Percentiles rank a stretch among this genome's conserved stretches.
phyloP scores from a whole-genome alignment of 1,139 yeast species.

The Hyphopichia fennica region DNA sequence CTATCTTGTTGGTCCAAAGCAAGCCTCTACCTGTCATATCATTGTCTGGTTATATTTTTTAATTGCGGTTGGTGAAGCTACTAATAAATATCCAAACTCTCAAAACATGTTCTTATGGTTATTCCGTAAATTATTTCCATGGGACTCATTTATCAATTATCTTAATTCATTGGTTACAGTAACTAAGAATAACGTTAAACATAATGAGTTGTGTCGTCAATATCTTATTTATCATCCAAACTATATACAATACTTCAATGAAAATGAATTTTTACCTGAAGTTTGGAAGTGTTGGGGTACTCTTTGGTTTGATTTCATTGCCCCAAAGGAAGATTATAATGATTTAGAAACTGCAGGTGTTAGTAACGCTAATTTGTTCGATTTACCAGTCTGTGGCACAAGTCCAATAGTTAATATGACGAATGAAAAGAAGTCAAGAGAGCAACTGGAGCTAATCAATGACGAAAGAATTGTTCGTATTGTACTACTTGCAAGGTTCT shows the following conservation, averaged over 20 bases:
- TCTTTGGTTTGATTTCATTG: constrained; percentile 67
- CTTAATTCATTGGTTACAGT: constrained; percentile 51
- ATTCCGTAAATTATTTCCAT: constrained; percentile 59
- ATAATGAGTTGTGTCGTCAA: constrained; percentile 26
- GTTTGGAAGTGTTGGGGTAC: constrained; percentile 88
- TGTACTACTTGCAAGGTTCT: constrained; percentile 45
- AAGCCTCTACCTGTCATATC: constrained; percentile 68
- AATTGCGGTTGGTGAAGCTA: constrained; percentile 61
- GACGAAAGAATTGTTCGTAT: constrained; percentile 53
- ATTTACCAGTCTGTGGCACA: constrained; percentile 67
- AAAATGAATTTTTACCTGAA: constrained; percentile 65
- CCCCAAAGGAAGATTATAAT: constrained; percentile 50
- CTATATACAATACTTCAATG: constrained; percentile 44
- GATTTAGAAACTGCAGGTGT: constrained; percentile 60
- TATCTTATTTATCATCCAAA: constrained; percentile 31
- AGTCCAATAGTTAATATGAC: constrained; percentile 26
- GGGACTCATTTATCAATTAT: constrained; percentile 63
- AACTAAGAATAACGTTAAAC: constrained; percentile 26
- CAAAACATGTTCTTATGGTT: constrained; percentile 52
- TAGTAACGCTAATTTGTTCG: constrained; percentile 53
- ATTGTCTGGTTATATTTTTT: constrained; percentile 72
- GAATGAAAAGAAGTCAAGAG: constrained; percentile 17
- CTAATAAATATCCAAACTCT: constrained; percentile 46
- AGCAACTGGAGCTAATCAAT: constrained; percentile 33
- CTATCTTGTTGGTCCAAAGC: constrained; percentile 67